phyloP scores from a whole-genome alignment of 768 basidiomycete genomes.

The Megacollybia marginata region DNA sequence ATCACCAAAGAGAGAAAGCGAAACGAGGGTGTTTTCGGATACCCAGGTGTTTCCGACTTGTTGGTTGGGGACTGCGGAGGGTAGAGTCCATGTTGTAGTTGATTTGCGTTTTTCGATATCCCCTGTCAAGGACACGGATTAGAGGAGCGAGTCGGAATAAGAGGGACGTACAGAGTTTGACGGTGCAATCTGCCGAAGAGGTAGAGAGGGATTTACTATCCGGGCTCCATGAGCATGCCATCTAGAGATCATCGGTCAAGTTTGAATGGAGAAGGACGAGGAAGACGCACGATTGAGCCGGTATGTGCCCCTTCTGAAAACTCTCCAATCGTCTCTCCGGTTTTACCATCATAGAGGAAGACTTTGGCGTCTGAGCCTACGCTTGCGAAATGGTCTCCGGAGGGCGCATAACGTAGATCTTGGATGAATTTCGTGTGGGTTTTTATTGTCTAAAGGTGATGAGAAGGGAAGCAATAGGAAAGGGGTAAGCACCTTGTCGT shows the following conservation, averaged over 20 bases:
- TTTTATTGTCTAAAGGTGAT: conserved; percentile 54
- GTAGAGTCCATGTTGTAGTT: conserved; percentile 62
- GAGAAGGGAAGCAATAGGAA: no score
- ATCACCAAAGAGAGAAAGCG: conserved; percentile 75
- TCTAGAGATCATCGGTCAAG: conserved; percentile 27
- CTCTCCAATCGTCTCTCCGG: conserved; percentile 70
- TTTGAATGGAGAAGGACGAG: neutral
- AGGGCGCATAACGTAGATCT: conserved; percentile 76
- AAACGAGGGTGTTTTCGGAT: conserved; percentile 62
- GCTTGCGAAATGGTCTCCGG: conserved; percentile 79
- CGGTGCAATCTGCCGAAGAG: conserved; percentile 80
- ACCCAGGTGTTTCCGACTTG: conserved; percentile 87
- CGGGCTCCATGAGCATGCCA: conserved; percentile 74
- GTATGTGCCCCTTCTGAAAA: conserved; percentile 57
- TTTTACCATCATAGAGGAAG: conserved; percentile 87
- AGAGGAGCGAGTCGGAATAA: neutral
- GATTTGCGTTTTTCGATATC: conserved; percentile 70
- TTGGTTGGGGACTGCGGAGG: conserved; percentile 68
- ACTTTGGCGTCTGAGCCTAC: conserved; percentile 85
- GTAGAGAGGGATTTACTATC: conserved; percentile 72
- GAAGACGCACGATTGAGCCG: conserved; percentile 60
- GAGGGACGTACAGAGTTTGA: conserved; percentile 66
- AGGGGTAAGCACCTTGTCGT: conserved; percentile 79
- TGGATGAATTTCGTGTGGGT: conserved; percentile 91
- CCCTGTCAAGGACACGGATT: conserved; percentile 42